Evolutionary conservation across 2,329 filamentous ascomycete genomes (phyloP).

Genomic region (Exophiala lecanii-corni): DNA sequence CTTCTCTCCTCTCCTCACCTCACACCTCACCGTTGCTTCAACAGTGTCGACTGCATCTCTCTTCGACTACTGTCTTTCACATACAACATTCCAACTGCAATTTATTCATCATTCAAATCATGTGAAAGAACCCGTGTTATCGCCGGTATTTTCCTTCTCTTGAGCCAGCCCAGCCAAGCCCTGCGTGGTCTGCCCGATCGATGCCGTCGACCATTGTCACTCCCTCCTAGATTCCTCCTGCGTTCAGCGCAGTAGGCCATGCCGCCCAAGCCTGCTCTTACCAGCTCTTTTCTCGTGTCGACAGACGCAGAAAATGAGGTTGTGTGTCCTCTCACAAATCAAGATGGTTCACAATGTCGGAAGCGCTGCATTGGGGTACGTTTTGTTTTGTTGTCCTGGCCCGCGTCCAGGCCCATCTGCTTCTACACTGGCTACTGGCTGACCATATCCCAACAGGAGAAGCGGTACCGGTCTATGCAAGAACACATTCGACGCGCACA

Average conservation of each 20-base stretch:
- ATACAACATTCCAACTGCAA: no score
- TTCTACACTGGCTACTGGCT: conserved; percentile 24
- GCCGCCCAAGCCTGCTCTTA: conserved; percentile 83
- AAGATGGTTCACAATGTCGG: conserved; percentile 93
- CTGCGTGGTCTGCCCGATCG: conserved; percentile 23
- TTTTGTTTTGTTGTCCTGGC: conserved; percentile 6
- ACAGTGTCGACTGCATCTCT: no score
- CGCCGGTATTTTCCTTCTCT: conserved; percentile 18
- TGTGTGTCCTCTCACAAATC: conserved; percentile 90
- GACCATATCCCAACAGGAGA: conserved; percentile 60
- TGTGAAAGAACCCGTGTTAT: conserved; percentile 19
- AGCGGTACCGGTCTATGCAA: conserved; percentile 97
- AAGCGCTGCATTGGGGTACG: conserved; percentile 93
- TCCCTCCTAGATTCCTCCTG: conserved; percentile 18
- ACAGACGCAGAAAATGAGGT: conserved; percentile 87
- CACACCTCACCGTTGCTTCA: background rate
- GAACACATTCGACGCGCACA: conserved; percentile 98
- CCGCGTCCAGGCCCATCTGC: conserved; percentile 19
- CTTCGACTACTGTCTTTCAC: no score
- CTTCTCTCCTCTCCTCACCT: background rate
- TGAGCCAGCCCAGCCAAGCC: conserved; percentile 17
- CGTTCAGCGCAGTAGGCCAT: conserved; percentile 50
- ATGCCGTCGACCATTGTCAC: conserved; percentile 23
- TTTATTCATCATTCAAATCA: conserved; percentile 19
- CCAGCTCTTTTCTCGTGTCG: conserved; percentile 84